Base-by-base conservation (phyloP, 768 basidiomycete genomes). In the Psilocybe cyanescens region DNA sequence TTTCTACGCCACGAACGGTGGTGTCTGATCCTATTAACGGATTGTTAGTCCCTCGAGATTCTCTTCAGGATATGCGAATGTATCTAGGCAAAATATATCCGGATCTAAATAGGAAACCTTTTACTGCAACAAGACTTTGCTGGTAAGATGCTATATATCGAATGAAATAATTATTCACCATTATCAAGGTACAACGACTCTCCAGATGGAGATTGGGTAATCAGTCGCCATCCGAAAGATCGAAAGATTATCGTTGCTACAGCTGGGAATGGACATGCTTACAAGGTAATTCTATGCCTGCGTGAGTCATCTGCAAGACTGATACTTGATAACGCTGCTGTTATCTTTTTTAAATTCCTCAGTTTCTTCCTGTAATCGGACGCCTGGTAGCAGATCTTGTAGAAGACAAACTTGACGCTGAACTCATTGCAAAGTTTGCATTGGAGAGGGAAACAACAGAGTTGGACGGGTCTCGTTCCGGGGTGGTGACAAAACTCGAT, bases 361-460 rank as follows among this genome's bases (percentile, higher is more conserved):
- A 99, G 91, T 97, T 97, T 78, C 80, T 97, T 9, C 96, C 96
- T 3, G 85, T 88, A 14, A 82, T 97, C 55, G 95, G 96, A 3
- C 72, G 83, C 8, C 79, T 97, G 44, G 88, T 96, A 30, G 87
- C 85, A 5, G 88, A 91, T 64, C 80, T 86, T 0, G 79, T 97
- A 30, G 81, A 94, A 71, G 83, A 84, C 1, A 87, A 76, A 33
- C 77, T 95, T 3, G 79, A 85, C 0, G 71, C 82, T 1, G 74
- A 75, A 0, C 74, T 89, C 17, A 77, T 75, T 2, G 69, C 74
- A 35, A 88, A 86, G 69, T 96, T 97, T 72, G 79, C 90, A 0
- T 75, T 90, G 55, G 76, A 83, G 30, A 84, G 92, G 31, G 69
- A 76, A 17, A 64, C 71, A 57, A 47, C 65, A 39, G 37, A 69